phyloP scores from a whole-genome alignment of 768 basidiomycete species.

The Lyophyllum shimeji region DNA sequence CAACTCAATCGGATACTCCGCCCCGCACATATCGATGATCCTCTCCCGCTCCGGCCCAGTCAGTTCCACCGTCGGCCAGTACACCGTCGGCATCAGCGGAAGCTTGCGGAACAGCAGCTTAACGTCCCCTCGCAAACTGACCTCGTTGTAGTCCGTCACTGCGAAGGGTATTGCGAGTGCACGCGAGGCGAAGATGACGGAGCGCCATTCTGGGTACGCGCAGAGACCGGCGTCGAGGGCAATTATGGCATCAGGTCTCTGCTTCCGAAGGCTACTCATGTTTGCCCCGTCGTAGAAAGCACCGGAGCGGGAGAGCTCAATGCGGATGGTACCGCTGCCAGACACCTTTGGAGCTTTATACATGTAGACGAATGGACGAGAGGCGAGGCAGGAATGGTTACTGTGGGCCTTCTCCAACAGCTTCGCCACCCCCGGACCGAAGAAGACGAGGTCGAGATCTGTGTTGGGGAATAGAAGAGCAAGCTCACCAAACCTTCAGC shows the following conservation, averaged over 20 bases:
- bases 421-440: conserved; percentile 32
- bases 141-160: conserved; percentile 20
- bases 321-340: conserved; percentile 37
- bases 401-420: conserved; percentile 30
- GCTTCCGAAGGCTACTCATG: conserved; percentile 1
- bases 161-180: conserved; percentile 27
- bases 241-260: conserved; percentile 40
- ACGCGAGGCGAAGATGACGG: conserved; percentile 27
- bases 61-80: neutral
- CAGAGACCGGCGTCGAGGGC: conserved; percentile 39
- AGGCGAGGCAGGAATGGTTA: conserved; percentile 26
- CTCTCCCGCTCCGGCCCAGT: conserved; percentile 1
- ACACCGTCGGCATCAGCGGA: neutral
- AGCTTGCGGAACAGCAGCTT: neutral
- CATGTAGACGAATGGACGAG: conserved; percentile 23
- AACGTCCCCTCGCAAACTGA: conserved; percentile 12
- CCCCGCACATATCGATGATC: neutral
- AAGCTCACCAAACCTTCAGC: conserved; percentile 43
- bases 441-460: conserved; percentile 41
- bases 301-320: conserved; percentile 27
- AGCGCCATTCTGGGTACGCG: conserved; percentile 34
- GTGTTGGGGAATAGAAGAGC: conserved; percentile 44
- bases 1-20: conserved; percentile 5
- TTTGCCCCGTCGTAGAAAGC: conserved; percentile 15
- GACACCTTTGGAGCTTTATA: conserved; percentile 36